phyloP scores from a whole-genome alignment of 2,329 filamentous ascomycete species.

The Colletotrichum brevisporum region DNA sequence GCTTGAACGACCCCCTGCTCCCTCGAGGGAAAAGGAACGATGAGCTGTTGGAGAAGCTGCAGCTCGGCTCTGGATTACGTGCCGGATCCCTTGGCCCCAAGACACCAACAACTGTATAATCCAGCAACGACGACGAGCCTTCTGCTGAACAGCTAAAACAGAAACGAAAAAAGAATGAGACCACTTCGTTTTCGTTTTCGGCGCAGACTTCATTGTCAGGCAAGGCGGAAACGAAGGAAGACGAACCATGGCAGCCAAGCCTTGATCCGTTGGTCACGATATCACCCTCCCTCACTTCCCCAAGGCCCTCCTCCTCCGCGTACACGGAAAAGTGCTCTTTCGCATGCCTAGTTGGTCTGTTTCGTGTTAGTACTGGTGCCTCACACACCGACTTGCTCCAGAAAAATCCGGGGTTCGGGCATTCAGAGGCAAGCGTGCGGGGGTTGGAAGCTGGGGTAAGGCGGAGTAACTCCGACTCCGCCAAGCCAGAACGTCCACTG shows the following conservation, averaged over 20 bases:
- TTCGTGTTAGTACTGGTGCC: no score
- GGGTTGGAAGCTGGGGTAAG: conserved; percentile 23
- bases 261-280: neutral
- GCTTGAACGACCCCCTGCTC: conserved; percentile 4
- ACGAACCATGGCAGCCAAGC: neutral
- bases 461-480: conserved; percentile 31
- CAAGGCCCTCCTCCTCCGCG: no score
- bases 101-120: neutral
- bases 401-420: conserved; percentile 31
- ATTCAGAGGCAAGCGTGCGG: conserved; percentile 21
- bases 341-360: no score
- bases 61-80: neutral
- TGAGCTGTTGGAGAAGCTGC: neutral
- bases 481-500: neutral
- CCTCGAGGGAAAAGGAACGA: neutral
- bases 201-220: neutral
- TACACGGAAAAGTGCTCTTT: conserved; percentile 22
- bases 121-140: neutral
- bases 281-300: no score
- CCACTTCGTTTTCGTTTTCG: conserved; percentile 21
- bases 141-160: no score
- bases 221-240: neutral
- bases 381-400: conserved; percentile 8
- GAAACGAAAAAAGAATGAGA: neutral
- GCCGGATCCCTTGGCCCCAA: neutral